Conservation (phyloP, 2,329 filamentous ascomycete species). For the Septoria linicola region DNA sequence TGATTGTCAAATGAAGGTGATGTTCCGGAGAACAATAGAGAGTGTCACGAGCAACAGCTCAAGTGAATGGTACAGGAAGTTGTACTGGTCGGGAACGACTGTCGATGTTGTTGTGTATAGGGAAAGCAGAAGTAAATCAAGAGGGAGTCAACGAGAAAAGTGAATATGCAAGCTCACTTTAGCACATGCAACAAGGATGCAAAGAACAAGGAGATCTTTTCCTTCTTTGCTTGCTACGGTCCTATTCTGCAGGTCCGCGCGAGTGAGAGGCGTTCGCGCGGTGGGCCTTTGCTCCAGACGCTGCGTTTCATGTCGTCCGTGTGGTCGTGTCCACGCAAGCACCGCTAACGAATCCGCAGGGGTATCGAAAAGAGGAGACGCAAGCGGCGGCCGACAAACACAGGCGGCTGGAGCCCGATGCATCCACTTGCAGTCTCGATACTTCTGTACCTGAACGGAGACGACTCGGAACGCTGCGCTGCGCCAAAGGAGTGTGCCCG, state of each 20-base stretch:
- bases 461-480: neutral
- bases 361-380: neutral
- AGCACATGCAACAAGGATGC: conserved; percentile 17
- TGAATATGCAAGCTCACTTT: conserved; percentile 10
- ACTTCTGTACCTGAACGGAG: neutral
- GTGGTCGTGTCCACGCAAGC: conserved; percentile 20
- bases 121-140: conserved; percentile 22
- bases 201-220: conserved; percentile 17
- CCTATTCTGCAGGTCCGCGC: conserved; percentile 6
- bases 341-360: conserved; percentile 4
- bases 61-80: conserved; percentile 33
- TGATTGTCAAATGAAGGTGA: conserved; percentile 35
- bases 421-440: neutral
- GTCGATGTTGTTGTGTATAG: conserved; percentile 13
- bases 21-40: conserved; percentile 35
- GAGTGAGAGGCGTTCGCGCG: conserved; percentile 13
- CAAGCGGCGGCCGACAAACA: neutral
- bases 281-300: conserved; percentile 17
- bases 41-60: conserved; percentile 45
- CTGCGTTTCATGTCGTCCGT: conserved; percentile 20
- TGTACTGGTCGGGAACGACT: conserved; percentile 27
- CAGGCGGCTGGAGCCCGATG: neutral
- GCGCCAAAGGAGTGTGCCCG: neutral
- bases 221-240: conserved; percentile 4
- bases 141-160: conserved; percentile 13